Base-by-base conservation (phyloP, 306 rosid genomes). In the Spatholobus suberectus region DNA sequence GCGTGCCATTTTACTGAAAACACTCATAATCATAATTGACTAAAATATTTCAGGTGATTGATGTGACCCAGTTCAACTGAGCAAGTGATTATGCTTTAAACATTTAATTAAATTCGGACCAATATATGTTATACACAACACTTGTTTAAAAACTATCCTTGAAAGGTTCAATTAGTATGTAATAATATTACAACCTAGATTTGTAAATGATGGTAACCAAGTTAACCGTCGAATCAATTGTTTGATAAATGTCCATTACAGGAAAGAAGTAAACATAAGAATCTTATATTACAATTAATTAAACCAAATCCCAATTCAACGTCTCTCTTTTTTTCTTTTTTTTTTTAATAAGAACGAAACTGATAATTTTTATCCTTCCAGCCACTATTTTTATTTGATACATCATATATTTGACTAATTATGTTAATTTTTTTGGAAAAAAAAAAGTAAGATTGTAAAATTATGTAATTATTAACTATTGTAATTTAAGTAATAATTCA, bases 31-130 rank as follows among this genome's bases (percentile, higher is more conserved):
- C 49, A 38, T 54, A 6, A 18, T 62, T 76, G 6, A 55, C 63
- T 44, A 12, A 67, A 52, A 20, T 81, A 47, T 79, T 84, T 68
- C 59, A 67, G 57, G 59, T 40, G n/a, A 32, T 84, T 68, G 49
- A 67, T 67, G 59, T 40, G n/a, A 32, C 62, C 17, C 6, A 4
- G 10, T 73, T 83, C 80, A 51, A 43, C 24, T 26, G 4, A 59
- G 26, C 8, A 74, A 27, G 43, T 75, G 78, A 65, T 77, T 63
- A 51, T 34, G 35, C 20, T 80, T 68, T 37, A 41, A 58, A 37
- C 9, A 43, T 65, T 76, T 44, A 54, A 13, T 54, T 23, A 77
- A n/a, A 44, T 29, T 79, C 14, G 21, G 29, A 74, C 54, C 59
- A 76, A 17, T n/a, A n/a, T n/a, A n/a, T 29, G 14, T 29, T 54